Evolutionary conservation across 2,329 filamentous ascomycete species (phyloP).

Genomic region (Microcyclosporella mali): DNA sequence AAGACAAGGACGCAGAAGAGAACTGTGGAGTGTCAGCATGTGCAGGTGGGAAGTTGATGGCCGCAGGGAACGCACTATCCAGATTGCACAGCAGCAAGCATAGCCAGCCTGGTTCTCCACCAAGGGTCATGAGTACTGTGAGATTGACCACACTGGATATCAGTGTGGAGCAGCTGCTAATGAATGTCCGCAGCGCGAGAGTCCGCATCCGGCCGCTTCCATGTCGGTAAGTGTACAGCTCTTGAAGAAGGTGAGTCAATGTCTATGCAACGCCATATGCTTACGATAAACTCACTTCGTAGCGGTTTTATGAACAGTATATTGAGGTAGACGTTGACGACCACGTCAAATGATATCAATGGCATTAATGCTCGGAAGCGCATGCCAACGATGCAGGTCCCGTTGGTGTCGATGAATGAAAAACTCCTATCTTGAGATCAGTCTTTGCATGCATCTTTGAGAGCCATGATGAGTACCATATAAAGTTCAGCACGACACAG

Average conservation of each 20-base stretch:
- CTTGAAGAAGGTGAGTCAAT: conserved; percentile 1
- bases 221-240: conserved; percentile 12
- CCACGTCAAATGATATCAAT: conserved; percentile 11
- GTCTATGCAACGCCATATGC: neutral
- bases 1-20: conserved; percentile 13
- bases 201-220: conserved; percentile 11
- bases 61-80: conserved; percentile 8
- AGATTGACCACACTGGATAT: conserved; percentile 12
- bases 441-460: neutral
- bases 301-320: conserved; percentile 13
- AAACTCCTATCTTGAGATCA: conserved; percentile 8
- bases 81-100: conserved; percentile 14
- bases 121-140: conserved; percentile 9
- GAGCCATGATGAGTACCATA: conserved; percentile 5
- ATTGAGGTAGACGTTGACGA: conserved; percentile 14
- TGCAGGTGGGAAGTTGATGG: neutral
- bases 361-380: conserved; percentile 9
- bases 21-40: conserved; percentile 3
- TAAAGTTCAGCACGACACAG: conserved; percentile 10
- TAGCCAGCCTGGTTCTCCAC: conserved; percentile 12
- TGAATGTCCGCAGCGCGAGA: conserved; percentile 10
- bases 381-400: conserved; percentile 12
- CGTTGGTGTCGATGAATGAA: conserved; percentile 8
- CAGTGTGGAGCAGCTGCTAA: conserved; percentile 14
- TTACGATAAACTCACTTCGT: conserved; percentile 5